Evolutionary conservation across 1,139 yeast species (phyloP).

Genomic region (Pneumocystis murina): DNA sequence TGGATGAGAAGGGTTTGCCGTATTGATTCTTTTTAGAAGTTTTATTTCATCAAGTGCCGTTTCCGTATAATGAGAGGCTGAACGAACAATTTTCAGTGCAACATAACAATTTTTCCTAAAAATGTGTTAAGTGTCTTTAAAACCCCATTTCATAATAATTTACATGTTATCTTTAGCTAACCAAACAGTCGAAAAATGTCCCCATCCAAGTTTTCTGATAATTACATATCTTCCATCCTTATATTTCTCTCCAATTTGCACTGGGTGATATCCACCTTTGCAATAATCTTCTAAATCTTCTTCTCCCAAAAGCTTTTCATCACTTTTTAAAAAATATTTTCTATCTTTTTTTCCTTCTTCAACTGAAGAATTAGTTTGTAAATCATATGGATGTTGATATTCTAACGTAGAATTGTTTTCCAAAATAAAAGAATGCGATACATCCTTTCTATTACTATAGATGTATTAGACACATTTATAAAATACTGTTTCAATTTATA

Average conservation of each 20-base stretch:
- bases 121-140: slow-evolving; percentile 10
- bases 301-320: slow-evolving; percentile 26
- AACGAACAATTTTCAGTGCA: slow-evolving; percentile 72
- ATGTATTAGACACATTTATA: not conserved
- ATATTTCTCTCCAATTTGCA: slow-evolving; percentile 51
- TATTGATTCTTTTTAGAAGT: slow-evolving; percentile 36
- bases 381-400: not conserved
- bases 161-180: slow-evolving; percentile 45
- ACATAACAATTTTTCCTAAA: slow-evolving; percentile 37
- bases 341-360: not conserved
- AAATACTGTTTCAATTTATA: not conserved
- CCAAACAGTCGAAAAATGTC: slow-evolving; percentile 86
- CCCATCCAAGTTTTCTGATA: slow-evolving; percentile 79
- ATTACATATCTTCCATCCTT: slow-evolving; percentile 48
- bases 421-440: not conserved
- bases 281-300: slow-evolving; percentile 61
- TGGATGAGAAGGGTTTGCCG: slow-evolving; percentile 45
- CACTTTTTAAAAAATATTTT: not conserved
- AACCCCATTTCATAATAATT: not conserved
- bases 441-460: not conserved
- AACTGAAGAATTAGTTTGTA: not conserved
- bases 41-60: slow-evolving; percentile 78
- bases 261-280: slow-evolving; percentile 81
- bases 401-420: not conserved
- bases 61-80: slow-evolving; percentile 54